Evolutionary conservation across 2,329 filamentous ascomycete genomes (phyloP), one percentile per base, ranked within the genome.

Genomic region (Westerdykella sp.): DNA sequence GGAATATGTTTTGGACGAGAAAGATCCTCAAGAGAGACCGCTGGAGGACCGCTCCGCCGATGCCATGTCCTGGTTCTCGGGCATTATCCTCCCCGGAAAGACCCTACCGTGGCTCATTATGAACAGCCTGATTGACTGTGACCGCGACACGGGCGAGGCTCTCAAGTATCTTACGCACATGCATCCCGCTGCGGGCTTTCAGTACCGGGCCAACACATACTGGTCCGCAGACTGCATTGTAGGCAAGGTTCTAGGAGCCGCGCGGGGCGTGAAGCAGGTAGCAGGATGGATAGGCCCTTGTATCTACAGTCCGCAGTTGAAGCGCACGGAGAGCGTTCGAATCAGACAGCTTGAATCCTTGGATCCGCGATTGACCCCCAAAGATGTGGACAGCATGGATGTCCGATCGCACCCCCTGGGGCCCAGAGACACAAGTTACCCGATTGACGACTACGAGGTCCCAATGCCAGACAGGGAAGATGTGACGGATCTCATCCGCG

Each of bases 181-280:
- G 51, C 76, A 83, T 45, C 82, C 83, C 1, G 73, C 81, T 51
- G 81, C 81, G 49, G 85, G 85, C 13, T 87, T 89, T 57, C 85
- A 89, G 66, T 87, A 88, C 60, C 81, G 82, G 45, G 82, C 80
- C 44, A 83, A 84, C 58, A 88, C 85, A 1, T 89, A 88, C 70
- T 89, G 85, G 85, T 80, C 83, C 3, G 77, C 80, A 11, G 73
- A 76, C 15, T 84, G 77, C 53, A 84, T 88, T 44, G 81, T 89
- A 2, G 85, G 84, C 31, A 88, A 87, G 58, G 84, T 89, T 2
- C 71, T 89, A 6, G 71, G 72, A 1, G 71, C 71, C 18, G 83
- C 80, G 32, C 81, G 84, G 18, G 87, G 84, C 0, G 86, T 85
- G 53, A 78, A 76, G 49, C 77, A 83, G 42, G 74, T 85, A 15